These are phyloP conservation scores for Myxozyma vanderwaltii DNA, from an alignment of 805 yeast genomes.

Conservation along the genomic window DNA sequence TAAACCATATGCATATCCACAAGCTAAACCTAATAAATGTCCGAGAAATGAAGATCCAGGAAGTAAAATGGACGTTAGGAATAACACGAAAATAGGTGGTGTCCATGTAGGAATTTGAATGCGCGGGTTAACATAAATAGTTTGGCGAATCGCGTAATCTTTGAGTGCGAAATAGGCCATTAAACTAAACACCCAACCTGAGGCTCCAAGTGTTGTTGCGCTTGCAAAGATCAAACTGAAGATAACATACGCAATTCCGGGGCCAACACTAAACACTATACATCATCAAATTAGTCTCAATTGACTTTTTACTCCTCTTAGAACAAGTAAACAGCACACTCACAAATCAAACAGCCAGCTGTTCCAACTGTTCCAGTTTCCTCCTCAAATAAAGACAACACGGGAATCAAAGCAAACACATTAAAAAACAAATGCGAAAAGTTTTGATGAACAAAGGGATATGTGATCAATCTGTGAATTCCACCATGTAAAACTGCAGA, in stretches of 20 bases:
- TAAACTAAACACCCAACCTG: slow-evolving; percentile 33
- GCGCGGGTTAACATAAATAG: slow-evolving; percentile 23
- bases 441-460: slow-evolving; percentile 32
- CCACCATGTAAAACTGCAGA: slow-evolving; percentile 21
- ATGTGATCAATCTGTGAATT: slow-evolving; percentile 29
- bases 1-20: slow-evolving; percentile 29
- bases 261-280: slow-evolving; percentile 23
- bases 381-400: slow-evolving; percentile 32
- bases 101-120: slow-evolving; percentile 32
- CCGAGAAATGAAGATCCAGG: slow-evolving; percentile 31
- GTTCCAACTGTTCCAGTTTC: slow-evolving; percentile 34
- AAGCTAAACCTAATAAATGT: slow-evolving; percentile 23
- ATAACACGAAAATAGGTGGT: slow-evolving; percentile 26
- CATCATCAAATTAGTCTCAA: not conserved
- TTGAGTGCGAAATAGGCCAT: slow-evolving; percentile 33
- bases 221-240: slow-evolving; percentile 7
- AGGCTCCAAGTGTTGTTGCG: slow-evolving; percentile 23
- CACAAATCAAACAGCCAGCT: slow-evolving; percentile 27
- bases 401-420: slow-evolving; percentile 29
- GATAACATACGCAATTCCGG: slow-evolving; percentile 28
- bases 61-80: slow-evolving; percentile 26
- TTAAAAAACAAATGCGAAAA: slow-evolving; percentile 30
- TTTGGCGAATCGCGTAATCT: slow-evolving; percentile 23
- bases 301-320: not conserved
- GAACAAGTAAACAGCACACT: not conserved